Evolutionary conservation across 1,284 basidiomycete species (phyloP), one percentile per base, ranked within the genome.

Genomic region (Xerocomus minutiporus): DNA sequence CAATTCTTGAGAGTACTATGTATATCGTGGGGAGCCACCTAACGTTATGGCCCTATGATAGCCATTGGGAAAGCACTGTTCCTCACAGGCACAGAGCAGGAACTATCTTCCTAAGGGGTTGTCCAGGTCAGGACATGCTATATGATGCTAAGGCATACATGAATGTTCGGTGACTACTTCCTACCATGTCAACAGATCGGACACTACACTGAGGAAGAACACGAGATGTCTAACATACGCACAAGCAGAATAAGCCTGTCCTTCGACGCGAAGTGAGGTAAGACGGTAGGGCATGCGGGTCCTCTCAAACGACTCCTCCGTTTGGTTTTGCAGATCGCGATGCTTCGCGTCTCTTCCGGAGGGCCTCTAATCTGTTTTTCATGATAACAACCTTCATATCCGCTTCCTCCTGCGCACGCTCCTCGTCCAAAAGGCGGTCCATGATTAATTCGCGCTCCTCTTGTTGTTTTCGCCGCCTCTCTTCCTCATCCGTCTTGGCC

Each of bases 361-460:
- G 67, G 5, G 79, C 75, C 49, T 86, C 85, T 36, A 91, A 63
- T 59, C 76, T 77, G 35, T 71, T 79, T 71, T 85, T 90, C 71
- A 91, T 75, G 43, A 76, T 59, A 11, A 67, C 66, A 4, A 91
- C 88, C 53, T 81, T 82, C 71, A 82, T 82, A 65, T 91, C 89
- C 13, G 87, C 89, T 65, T 91, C 88, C 65, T 91, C 89, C 72
- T 91, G 88, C 25, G 83, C 84, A 51, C 82, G 76, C 66, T 91
- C 88, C 71, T 91, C 88, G 40, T 91, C 88, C 61, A 89, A 56
- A 47, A 91, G 64, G 55, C 86, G 76, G 65, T 91, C 88, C 84
- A 91, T 88, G 48, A 91, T 91, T 54, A 91, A 69, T 61, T 91
- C 88, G 44, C 81, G 73, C 50, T 91, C 89, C 34, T 91, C 88